These are phyloP conservation scores for Mucor indicus DNA, from an alignment of 371 early-diverging fungal genomes.

Conservation along the genomic window DNA sequence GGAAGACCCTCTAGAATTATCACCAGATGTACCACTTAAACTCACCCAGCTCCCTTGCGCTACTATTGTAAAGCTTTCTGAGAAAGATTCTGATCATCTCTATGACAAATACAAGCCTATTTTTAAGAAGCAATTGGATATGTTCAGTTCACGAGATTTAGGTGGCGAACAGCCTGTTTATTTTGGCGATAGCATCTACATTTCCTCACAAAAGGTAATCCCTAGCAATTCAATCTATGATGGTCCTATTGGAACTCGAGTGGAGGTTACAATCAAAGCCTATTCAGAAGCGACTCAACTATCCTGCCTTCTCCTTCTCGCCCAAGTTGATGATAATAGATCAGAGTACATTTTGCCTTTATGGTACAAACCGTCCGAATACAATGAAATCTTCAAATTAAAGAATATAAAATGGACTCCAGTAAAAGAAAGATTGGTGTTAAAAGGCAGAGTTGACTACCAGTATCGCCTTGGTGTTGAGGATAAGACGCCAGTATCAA, in stretches of 20 bases:
- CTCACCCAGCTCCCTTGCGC: constrained; percentile 9
- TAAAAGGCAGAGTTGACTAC: constrained; percentile 12
- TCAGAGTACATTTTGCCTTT: constrained; percentile 16
- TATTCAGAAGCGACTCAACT: neutral
- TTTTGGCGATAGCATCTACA: constrained; percentile 23
- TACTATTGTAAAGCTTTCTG: constrained; percentile 13
- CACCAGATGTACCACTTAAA: neutral
- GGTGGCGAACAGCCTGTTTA: constrained; percentile 23
- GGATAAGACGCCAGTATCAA: constrained; percentile 3
- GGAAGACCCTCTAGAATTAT: constrained; percentile 6
- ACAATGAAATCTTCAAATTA: constrained; percentile 1
- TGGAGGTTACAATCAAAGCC: constrained; percentile 4
- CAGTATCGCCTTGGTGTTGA: constrained; percentile 5
- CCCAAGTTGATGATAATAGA: neutral
- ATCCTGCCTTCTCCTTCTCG: constrained; percentile 1
- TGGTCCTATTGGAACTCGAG: constrained; percentile 12
- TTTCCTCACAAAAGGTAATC: constrained; percentile 8
- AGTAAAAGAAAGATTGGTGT: neutral
- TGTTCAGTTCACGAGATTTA: too few relatives aligned
- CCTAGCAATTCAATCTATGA: neutral
- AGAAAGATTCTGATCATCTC: constrained; percentile 1
- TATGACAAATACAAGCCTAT: constrained; percentile 2
- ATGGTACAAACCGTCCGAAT: constrained; percentile 27
- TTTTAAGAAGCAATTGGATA: neutral
- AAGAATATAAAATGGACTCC: neutral